phyloP scores from a whole-genome alignment of 164 flowering plant genomes.

The Tetracentron sinense region DNA sequence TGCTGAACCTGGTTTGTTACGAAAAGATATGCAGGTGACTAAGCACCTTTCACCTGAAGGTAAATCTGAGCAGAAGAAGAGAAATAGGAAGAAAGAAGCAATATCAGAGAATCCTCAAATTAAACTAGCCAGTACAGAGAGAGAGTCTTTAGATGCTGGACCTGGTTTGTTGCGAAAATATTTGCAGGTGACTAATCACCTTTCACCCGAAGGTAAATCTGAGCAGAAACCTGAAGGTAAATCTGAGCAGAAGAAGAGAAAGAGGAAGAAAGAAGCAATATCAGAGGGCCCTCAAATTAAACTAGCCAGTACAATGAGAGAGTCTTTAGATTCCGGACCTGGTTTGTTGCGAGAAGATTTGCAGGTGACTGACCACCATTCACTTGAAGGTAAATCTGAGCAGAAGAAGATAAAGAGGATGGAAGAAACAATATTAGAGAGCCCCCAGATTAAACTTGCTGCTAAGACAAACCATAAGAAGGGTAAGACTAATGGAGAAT shows the following conservation, averaged over 20 bases:
- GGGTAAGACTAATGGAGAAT: slow-evolving; percentile 17
- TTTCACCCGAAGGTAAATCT: slow-evolving; percentile 14
- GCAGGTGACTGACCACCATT: slow-evolving; percentile 10
- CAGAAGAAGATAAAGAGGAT: slow-evolving; percentile 34
- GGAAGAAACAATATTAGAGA: too few species aligned
- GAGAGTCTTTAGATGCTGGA: slow-evolving; percentile 11
- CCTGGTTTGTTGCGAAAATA: slow-evolving; percentile 6
- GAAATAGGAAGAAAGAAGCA: slow-evolving; percentile 30
- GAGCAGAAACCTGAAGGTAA: slow-evolving; percentile 22
- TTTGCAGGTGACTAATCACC: slow-evolving; percentile 10
- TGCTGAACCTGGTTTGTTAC: slow-evolving; percentile 9
- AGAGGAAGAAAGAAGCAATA: too few species aligned
- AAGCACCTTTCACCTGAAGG: slow-evolving; percentile 11
- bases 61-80: too few species aligned
- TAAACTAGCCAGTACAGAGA: slow-evolving; percentile 13
- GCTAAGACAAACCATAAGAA: slow-evolving; percentile 6
- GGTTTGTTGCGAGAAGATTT: slow-evolving; percentile 7
- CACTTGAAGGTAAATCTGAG: too few species aligned
- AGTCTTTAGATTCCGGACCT: slow-evolving; percentile 9
- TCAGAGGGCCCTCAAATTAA: slow-evolving; percentile 12
- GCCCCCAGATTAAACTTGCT: slow-evolving; percentile 16
- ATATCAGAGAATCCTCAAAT: too few species aligned
- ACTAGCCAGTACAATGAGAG: slow-evolving; percentile 12
- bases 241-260: slow-evolving; percentile 12
- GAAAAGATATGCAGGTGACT: slow-evolving; percentile 8